Evolutionary conservation across 2,329 filamentous ascomycete genomes (phyloP).

Genomic region (Stemphylium beticola): DNA sequence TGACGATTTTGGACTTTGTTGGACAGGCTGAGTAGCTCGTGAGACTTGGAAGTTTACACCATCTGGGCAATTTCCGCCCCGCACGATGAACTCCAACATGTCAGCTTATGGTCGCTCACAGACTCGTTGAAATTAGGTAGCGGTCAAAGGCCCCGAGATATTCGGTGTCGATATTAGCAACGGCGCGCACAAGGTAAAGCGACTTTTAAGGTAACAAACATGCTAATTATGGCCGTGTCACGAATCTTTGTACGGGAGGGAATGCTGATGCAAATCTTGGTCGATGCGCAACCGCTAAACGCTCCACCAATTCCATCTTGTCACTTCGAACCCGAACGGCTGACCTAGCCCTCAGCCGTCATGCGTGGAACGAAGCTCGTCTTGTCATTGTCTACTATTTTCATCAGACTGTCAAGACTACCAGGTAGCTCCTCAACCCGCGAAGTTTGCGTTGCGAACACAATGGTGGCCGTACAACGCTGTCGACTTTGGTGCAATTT

Average conservation of each 20-base stretch:
- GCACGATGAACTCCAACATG: not conserved
- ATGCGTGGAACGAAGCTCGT: too few species aligned
- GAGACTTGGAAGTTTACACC: not conserved
- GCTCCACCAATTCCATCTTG: too few species aligned
- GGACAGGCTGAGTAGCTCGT: not conserved
- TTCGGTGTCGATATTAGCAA: not conserved
- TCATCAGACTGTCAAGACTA: too few species aligned
- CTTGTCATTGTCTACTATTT: too few species aligned
- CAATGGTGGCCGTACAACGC: too few species aligned
- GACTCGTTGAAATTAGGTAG: not conserved
- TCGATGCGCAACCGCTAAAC: not conserved
- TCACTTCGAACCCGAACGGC: too few species aligned
- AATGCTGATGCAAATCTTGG: not conserved
- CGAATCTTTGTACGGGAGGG: too few species aligned
- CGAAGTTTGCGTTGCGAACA: too few species aligned
- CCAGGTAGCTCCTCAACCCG: too few species aligned
- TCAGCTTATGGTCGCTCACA: constrained; percentile 1
- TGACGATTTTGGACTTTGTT: not conserved
- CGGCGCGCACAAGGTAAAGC: not conserved
- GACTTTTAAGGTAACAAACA: not conserved
- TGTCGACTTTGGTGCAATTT: too few species aligned
- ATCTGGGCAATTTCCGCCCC: not conserved
- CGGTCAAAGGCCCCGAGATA: not conserved
- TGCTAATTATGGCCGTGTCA: not conserved
- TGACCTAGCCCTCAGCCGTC: too few species aligned